Conservation (phyloP, 1,284 basidiomycete genomes). For the Moesziomyces aphidis region DNA sequence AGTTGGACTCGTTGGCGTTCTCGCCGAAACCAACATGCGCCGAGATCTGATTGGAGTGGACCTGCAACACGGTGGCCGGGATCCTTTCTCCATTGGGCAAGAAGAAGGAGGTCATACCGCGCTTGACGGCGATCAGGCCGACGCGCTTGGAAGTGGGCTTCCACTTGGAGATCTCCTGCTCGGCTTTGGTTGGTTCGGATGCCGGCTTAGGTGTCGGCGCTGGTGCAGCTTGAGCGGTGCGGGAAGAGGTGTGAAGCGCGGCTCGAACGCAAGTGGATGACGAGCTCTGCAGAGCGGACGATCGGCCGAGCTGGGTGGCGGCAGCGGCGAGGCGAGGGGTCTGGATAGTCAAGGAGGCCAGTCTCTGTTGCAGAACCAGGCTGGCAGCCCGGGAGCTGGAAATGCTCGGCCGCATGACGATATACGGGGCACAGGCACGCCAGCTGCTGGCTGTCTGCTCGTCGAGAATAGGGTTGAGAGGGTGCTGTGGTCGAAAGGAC, state of each 20-base stretch:
- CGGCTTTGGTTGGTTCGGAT: slow-evolving; percentile 3
- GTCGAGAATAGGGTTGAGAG: not conserved
- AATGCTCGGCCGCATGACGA: slow-evolving; percentile 23
- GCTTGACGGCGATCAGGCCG: slow-evolving; percentile 92
- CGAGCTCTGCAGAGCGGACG: slow-evolving; percentile 6
- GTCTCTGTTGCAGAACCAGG: slow-evolving; percentile 39
- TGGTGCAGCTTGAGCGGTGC: slow-evolving; percentile 22
- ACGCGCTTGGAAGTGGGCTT: slow-evolving; percentile 83
- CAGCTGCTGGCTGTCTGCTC: not conserved
- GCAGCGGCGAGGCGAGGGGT: slow-evolving; percentile 15
- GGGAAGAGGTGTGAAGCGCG: slow-evolving; percentile 29
- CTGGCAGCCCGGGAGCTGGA: slow-evolving; percentile 28
- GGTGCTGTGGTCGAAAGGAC: not conserved
- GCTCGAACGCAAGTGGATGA: slow-evolving; percentile 6
- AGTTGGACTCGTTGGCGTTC: slow-evolving; percentile 24
- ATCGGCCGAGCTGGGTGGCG: slow-evolving; percentile 4
- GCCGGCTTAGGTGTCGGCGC: slow-evolving; percentile 8
- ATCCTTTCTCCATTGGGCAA: slow-evolving; percentile 85
- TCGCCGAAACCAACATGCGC: slow-evolving; percentile 46
- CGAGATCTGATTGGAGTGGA: slow-evolving; percentile 69
- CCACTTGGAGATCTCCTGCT: slow-evolving; percentile 72
- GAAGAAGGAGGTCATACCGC: slow-evolving; percentile 95
- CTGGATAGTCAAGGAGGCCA: slow-evolving; percentile 24
- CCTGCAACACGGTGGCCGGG: slow-evolving; percentile 95
- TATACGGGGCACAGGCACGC: not conserved